Percentiles rank a stretch among this genome's conserved stretches.
These are phyloP conservation scores for Botrytis aclada DNA, from an alignment of 2,329 filamentous ascomycete genomes.

Conservation along the genomic window DNA sequence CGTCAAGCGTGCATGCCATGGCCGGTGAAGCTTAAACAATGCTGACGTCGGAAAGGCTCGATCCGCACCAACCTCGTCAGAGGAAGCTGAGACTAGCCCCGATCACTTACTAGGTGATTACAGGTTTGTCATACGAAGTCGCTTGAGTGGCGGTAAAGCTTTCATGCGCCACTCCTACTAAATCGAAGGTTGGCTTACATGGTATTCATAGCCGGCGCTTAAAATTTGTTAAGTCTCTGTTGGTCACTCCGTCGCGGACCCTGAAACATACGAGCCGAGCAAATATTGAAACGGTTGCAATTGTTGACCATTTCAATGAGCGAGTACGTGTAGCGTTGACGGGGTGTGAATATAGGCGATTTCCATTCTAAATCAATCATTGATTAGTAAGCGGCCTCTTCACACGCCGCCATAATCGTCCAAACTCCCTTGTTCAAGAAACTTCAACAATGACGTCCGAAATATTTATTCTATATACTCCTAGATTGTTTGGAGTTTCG, in stretches of 20 bases:
- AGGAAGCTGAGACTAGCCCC: not conserved
- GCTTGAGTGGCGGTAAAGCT: not conserved
- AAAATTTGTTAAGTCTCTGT: not conserved
- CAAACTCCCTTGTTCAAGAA: not conserved
- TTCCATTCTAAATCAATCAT: not conserved
- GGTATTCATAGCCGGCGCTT: conserved; percentile 6
- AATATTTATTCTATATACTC: not conserved
- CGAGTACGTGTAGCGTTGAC: not conserved
- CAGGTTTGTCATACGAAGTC: not conserved
- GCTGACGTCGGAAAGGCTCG: not conserved
- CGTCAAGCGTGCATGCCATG: not conserved
- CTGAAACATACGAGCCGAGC: not conserved
- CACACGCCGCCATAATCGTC: not conserved
- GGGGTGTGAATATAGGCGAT: not conserved
- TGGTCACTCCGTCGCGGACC: not conserved
- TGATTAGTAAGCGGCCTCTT: conserved; percentile 9
- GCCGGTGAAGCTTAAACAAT: not conserved
- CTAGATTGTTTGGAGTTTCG: not conserved
- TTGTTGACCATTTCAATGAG: not conserved
- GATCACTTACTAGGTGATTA: not conserved
- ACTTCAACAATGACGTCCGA: not conserved
- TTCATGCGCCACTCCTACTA: not conserved
- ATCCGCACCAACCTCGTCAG: not conserved
- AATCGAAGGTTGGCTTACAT: not conserved
- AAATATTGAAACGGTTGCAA: not conserved